phyloP scores from a whole-genome alignment of 306 rosid genomes.

The Cotoneaster glaucophyllus region DNA sequence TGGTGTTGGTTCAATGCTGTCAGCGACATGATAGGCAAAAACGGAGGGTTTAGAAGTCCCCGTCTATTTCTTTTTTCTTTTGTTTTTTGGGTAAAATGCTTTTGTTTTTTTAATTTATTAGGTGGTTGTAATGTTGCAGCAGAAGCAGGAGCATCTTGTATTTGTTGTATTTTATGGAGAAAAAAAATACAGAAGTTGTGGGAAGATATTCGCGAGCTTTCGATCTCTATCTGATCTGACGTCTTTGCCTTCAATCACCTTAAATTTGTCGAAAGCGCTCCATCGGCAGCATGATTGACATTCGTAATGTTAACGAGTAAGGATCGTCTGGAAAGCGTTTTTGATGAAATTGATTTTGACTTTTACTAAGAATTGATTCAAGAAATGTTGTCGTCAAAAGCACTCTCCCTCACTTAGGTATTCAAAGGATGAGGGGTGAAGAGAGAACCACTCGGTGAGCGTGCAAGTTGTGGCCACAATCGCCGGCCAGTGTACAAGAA shows the following conservation, averaged over 20 bases:
- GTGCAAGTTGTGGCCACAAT: constrained; percentile 79
- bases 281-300: not conserved
- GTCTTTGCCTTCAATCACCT: not conserved
- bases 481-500: constrained; percentile 41
- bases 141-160: constrained; percentile 48
- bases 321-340: not conserved
- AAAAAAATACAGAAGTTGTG: constrained; percentile 52
- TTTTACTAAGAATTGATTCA: no score
- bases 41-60: constrained; percentile 36
- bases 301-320: not conserved
- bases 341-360: no score
- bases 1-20: constrained; percentile 18
- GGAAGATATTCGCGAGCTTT: not conserved
- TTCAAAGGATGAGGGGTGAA: no score
- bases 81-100: constrained; percentile 23
- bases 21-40: constrained; percentile 41
- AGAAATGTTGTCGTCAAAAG: no score
- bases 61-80: constrained; percentile 31
- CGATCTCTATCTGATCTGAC: not conserved
- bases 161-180: constrained; percentile 64
- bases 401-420: no score
- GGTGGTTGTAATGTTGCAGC: constrained; percentile 56
- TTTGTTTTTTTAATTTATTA: constrained; percentile 14
- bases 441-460: constrained; percentile 44
- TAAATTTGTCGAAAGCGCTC: no score